Evolutionary conservation across 257 asterid species (phyloP).

Genomic region (Fraxinus americana): DNA sequence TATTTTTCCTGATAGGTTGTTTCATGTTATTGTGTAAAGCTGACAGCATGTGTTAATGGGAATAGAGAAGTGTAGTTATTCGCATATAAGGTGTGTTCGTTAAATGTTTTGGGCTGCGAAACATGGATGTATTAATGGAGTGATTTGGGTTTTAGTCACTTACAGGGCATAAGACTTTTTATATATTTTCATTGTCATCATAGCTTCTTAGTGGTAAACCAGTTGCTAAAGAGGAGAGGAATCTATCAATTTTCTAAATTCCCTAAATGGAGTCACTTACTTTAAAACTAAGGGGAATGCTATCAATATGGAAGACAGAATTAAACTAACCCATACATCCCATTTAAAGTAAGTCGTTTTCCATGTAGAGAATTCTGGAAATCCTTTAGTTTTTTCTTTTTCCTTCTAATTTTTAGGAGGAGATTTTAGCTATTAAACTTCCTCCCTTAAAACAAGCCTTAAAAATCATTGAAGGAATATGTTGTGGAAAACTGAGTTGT

Average conservation of each 20-base stretch:
- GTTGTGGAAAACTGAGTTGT: not conserved
- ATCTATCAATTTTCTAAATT: not conserved
- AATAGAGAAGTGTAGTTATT: not conserved
- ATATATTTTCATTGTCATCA: not conserved
- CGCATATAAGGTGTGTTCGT: not conserved
- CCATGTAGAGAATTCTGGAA: not conserved
- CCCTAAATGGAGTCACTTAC: not conserved
- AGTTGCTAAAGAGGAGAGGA: not conserved
- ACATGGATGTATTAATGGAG: not conserved
- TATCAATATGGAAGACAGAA: not conserved
- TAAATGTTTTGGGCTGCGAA: not conserved
- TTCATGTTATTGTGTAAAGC: not conserved
- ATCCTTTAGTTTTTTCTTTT: no score
- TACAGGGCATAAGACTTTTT: not conserved
- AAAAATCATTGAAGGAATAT: not conserved
- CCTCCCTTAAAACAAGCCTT: not conserved
- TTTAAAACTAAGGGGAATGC: not conserved
- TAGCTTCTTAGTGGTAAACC: not conserved
- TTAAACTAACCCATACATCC: not conserved
- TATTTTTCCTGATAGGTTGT: not conserved
- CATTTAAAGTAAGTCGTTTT: not conserved
- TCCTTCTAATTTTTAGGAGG: not conserved
- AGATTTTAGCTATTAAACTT: not conserved
- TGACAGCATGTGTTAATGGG: not conserved
- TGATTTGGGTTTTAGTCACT: not conserved